These are phyloP conservation scores for Aspergillus brunneoviolaceus DNA, from an alignment of 2,329 filamentous ascomycete genomes.

Conservation along the genomic window DNA sequence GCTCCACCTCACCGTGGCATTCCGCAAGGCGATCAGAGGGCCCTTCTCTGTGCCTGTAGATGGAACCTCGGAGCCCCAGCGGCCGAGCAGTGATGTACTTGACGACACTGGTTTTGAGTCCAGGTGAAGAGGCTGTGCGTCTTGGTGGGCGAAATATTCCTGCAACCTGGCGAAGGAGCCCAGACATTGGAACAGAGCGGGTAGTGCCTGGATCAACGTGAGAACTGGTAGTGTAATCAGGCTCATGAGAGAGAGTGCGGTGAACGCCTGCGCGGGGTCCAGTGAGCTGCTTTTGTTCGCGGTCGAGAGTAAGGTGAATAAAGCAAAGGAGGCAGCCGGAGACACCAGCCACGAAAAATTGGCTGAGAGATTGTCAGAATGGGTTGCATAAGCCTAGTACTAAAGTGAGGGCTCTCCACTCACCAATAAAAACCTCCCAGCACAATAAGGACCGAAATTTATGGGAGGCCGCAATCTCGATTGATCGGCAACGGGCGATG, in stretches of 20 bases:
- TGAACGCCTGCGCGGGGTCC: background rate
- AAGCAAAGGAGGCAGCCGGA: background rate
- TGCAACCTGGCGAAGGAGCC: background rate
- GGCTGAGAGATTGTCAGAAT: background rate
- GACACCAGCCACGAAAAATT: background rate
- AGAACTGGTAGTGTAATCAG: background rate
- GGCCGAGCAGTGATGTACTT: no score
- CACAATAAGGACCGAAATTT: background rate
- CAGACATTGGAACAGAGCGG: background rate
- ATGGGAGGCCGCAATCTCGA: background rate
- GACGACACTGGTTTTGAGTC: background rate
- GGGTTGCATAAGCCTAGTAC: no score
- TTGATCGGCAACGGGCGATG: background rate
- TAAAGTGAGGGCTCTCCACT: background rate
- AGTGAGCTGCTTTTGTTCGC: background rate
- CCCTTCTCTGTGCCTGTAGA: background rate
- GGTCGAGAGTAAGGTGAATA: background rate
- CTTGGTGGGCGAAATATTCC: background rate
- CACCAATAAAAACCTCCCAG: background rate
- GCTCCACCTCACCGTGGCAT: background rate
- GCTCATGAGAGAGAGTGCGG: background rate
- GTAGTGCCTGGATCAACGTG: background rate
- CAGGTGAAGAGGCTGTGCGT: no score
- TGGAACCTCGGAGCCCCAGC: no score
- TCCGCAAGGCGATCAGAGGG: background rate